Conservation (phyloP, 2,329 filamentous ascomycete genomes). For the Monilinia fructicola region DNA sequence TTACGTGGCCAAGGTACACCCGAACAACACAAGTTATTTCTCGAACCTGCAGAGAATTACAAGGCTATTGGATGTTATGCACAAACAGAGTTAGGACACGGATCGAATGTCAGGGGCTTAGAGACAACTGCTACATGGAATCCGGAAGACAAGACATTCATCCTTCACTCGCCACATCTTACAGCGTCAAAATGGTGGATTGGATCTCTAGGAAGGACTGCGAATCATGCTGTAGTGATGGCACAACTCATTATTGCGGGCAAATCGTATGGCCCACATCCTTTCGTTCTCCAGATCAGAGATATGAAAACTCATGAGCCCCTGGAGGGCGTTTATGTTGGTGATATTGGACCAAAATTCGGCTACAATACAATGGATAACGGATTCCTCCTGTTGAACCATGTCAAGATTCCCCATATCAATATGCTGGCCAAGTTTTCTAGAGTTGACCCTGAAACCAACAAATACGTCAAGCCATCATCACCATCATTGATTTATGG, state of each 20-base stretch:
- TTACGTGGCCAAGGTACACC: conserved; percentile 69
- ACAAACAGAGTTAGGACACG: conserved; percentile 78
- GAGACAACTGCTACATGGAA: conserved; percentile 60
- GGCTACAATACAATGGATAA: conserved; percentile 83
- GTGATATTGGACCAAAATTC: conserved; percentile 79
- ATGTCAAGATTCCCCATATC: conserved; percentile 71
- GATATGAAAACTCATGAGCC: conserved; percentile 69
- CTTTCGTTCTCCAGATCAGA: conserved; percentile 74
- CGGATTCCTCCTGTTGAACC: conserved; percentile 74
- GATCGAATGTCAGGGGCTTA: conserved; percentile 68
- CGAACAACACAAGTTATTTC: conserved; percentile 71
- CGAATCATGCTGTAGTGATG: conserved; percentile 77
- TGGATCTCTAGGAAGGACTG: conserved; percentile 71
- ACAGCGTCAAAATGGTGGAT: conserved; percentile 87
- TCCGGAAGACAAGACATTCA: conserved; percentile 70
- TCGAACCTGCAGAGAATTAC: conserved; percentile 67
- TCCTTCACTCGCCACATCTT: conserved; percentile 68
- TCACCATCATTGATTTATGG: conserved; percentile 70
- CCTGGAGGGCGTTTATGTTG: conserved; percentile 68
- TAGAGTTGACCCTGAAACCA: conserved; percentile 64
- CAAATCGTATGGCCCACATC: conserved; percentile 70
- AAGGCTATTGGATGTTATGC: conserved; percentile 77
- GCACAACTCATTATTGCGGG: conserved; percentile 70
- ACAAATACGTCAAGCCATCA: conserved; percentile 65
- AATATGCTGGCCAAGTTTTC: conserved; percentile 75